Conservation (phyloP, 345 rosid species). For the Camelina neglecta region DNA sequence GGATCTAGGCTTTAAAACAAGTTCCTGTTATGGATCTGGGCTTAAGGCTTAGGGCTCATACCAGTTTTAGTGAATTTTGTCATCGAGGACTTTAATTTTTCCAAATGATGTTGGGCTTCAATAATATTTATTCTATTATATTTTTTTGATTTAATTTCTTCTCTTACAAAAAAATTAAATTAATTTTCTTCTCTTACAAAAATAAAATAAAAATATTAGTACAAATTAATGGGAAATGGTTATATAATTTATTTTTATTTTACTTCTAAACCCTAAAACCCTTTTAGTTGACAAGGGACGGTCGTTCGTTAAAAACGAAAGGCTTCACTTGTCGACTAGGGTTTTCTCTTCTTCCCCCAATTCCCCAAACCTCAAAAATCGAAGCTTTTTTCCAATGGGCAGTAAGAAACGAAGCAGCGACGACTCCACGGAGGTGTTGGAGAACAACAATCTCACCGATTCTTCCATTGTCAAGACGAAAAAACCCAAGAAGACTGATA, state of each 20-base stretch:
- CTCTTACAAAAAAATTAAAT: no score
- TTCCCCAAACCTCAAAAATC: not conserved
- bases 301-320: not conserved
- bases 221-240: no score
- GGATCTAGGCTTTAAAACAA: no score
- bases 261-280: not conserved
- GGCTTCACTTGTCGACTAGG: constrained; percentile 4
- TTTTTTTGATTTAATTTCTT: no score
- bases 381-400: constrained; percentile 50
- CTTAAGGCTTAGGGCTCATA: no score
- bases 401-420: constrained; percentile 60
- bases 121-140: no score
- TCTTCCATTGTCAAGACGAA: constrained; percentile 48
- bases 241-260: not conserved
- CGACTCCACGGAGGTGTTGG: constrained; percentile 46
- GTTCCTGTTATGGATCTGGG: no score
- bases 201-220: no score
- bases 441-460: constrained; percentile 40
- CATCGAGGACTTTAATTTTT: no score
- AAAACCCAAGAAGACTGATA: constrained; percentile 56
- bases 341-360: not conserved
- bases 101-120: no score
- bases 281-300: not conserved
- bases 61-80: no score
- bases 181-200: no score